Evolutionary conservation across 2,329 filamentous ascomycete genomes (phyloP).

Genomic region (Biscogniauxia mediterranea): DNA sequence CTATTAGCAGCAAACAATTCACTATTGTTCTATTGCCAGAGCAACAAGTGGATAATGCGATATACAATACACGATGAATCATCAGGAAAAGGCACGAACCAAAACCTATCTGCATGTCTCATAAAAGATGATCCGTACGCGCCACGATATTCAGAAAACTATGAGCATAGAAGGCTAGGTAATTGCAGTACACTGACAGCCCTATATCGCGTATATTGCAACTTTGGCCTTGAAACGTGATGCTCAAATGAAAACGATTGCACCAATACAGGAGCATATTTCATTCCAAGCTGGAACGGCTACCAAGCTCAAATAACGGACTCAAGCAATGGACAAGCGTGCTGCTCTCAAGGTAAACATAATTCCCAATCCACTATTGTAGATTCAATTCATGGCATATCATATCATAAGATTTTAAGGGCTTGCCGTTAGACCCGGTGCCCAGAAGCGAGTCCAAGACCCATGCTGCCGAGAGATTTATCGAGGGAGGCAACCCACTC

Average conservation of each 20-base stretch:
- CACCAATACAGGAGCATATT: conserved; percentile 29
- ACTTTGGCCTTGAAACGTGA: conserved; percentile 32
- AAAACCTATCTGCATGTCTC: too few relatives aligned
- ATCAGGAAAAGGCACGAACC: too few relatives aligned
- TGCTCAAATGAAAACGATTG: conserved; percentile 35
- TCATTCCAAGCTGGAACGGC: conserved; percentile 27
- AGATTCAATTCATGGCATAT: conserved; percentile 32
- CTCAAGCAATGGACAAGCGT: conserved; percentile 22
- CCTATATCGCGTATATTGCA: conserved; percentile 30
- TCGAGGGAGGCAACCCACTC: background rate
- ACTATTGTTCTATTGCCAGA: too few relatives aligned
- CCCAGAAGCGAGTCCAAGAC: background rate
- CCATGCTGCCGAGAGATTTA: background rate
- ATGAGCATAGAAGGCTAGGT: too few relatives aligned
- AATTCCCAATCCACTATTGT: conserved; percentile 25
- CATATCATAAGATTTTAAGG: conserved; percentile 34
- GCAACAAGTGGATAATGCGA: too few relatives aligned
- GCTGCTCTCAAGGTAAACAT: conserved; percentile 35
- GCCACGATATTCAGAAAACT: too few relatives aligned
- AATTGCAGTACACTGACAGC: too few relatives aligned
- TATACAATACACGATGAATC: too few relatives aligned
- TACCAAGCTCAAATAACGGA: conserved; percentile 20
- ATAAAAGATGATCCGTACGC: too few relatives aligned
- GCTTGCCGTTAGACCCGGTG: conserved; percentile 18
- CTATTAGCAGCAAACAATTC: too few relatives aligned